Percentiles rank a stretch among this genome's conserved stretches.
These are phyloP conservation scores for Tuber calosporum DNA, from an alignment of 495 filamentous ascomycete genomes.

Conservation along the genomic window DNA sequence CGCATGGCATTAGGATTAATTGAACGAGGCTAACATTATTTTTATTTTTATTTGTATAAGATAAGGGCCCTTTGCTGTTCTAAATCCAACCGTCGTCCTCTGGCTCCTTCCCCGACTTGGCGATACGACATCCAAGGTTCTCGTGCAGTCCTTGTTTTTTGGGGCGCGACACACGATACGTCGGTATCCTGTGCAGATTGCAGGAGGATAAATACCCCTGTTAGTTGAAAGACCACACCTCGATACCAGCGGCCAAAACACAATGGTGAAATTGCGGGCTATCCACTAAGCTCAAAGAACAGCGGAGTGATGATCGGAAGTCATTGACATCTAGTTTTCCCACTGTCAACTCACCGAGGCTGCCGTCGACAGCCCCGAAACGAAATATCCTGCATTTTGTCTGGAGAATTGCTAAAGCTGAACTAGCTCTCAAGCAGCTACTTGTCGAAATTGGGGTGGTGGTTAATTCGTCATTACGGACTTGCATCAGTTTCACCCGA, in stretches of 20 bases:
- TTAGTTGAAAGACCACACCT: not conserved
- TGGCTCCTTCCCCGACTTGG: not conserved
- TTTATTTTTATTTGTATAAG: conserved; percentile 6
- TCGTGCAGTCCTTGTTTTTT: not conserved
- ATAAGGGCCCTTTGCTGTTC: conserved; percentile 1
- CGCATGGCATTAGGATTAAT: not conserved
- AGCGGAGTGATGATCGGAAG: not conserved
- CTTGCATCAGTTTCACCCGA: not conserved
- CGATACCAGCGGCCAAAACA: not conserved
- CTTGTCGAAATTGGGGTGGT: not conserved
- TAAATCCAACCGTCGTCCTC: not conserved
- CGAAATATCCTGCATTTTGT: not conserved
- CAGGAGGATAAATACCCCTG: conserved; percentile 3
- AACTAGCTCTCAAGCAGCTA: not conserved
- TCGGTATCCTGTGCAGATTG: not conserved
- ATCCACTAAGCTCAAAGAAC: not conserved
- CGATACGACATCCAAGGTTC: not conserved
- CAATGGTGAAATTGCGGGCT: not conserved
- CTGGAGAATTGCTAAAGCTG: not conserved
- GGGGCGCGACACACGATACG: not conserved
- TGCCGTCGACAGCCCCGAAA: not conserved
- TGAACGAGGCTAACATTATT: conserved; percentile 3
- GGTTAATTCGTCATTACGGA: not conserved
- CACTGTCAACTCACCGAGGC: not conserved
- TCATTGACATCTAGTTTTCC: not conserved